Conservation (phyloP, 768 basidiomycete species). For the Trametes elegans region DNA sequence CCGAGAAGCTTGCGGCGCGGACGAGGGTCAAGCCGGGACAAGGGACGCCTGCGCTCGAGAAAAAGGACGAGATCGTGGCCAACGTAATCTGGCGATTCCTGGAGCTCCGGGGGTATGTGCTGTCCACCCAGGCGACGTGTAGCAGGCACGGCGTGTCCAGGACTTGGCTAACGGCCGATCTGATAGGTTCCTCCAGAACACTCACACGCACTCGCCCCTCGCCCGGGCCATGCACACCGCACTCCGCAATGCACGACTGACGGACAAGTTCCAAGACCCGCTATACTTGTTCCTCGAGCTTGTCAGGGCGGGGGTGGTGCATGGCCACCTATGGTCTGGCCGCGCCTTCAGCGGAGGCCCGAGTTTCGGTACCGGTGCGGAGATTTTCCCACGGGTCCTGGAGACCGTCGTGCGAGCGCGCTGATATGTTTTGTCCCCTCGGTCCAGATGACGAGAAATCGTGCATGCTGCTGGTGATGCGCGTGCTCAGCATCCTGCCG, state of each 20-base stretch:
- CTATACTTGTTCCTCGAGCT: constrained; percentile 94
- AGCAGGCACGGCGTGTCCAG: constrained; percentile 1
- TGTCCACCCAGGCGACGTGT: background rate
- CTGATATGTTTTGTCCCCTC: constrained; percentile 25
- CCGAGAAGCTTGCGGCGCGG: constrained; percentile 75
- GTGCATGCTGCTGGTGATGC: constrained; percentile 94
- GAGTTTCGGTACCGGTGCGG: constrained; percentile 85
- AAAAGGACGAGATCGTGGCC: constrained; percentile 97
- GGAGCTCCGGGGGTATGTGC: constrained; percentile 85
- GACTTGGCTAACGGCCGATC: constrained; percentile 3
- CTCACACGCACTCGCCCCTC: constrained; percentile 85
- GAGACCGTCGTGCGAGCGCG: constrained; percentile 15
- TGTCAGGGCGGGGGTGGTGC: constrained; percentile 94
- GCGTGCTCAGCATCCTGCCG: constrained; percentile 93
- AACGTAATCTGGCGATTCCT: constrained; percentile 99
- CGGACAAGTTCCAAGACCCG: constrained; percentile 98
- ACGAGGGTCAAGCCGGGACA: constrained; percentile 68
- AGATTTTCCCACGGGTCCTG: constrained; percentile 32
- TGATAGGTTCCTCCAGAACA: constrained; percentile 79
- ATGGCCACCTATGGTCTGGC: constrained; percentile 87
- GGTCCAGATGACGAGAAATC: constrained; percentile 86
- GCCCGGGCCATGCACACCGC: constrained; percentile 91
- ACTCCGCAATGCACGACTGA: constrained; percentile 73
- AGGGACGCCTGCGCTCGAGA: constrained; percentile 63
- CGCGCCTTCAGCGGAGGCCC: constrained; percentile 92